Percentiles rank a stretch among this genome's conserved stretches.
Evolutionary conservation across 2,329 filamentous ascomycete species (phyloP).

Genomic region (Penicillium sp.): DNA sequence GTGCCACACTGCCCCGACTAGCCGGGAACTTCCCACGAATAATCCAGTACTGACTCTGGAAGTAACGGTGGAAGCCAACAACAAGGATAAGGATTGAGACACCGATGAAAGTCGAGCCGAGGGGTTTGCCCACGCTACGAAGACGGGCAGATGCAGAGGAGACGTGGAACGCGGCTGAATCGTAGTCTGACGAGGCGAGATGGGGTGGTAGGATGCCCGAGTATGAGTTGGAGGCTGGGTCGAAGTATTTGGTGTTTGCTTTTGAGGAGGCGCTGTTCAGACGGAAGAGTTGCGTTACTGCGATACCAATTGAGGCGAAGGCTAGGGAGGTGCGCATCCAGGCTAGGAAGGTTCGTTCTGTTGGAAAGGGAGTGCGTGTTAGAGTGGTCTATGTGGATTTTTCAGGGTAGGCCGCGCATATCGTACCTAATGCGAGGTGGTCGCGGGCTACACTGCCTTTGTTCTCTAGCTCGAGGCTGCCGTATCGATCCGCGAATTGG

Average conservation of each 20-base stretch:
- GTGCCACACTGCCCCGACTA: slow-evolving; percentile 59
- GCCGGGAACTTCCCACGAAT: slow-evolving; percentile 66
- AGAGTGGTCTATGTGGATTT: not conserved
- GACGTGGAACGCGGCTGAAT: slow-evolving; percentile 18
- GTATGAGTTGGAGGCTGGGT: not conserved
- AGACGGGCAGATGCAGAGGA: slow-evolving; percentile 35
- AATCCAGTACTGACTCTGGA: slow-evolving; percentile 67
- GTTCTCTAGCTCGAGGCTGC: slow-evolving; percentile 63
- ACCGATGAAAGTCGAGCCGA: slow-evolving; percentile 65
- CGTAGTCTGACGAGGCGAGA: slow-evolving; percentile 18
- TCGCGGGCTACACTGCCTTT: slow-evolving; percentile 66
- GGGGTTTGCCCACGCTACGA: slow-evolving; percentile 57
- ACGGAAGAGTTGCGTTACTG: slow-evolving; percentile 65
- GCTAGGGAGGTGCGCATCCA: slow-evolving; percentile 66
- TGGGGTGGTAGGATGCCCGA: slow-evolving; percentile 18
- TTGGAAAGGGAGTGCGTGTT: not conserved
- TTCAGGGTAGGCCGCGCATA: not conserved
- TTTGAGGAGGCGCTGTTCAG: slow-evolving; percentile 55
- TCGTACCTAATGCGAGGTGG: slow-evolving; percentile 61
- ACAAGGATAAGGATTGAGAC: slow-evolving; percentile 61
- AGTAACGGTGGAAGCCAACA: slow-evolving; percentile 65
- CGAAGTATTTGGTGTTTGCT: slow-evolving; percentile 2
- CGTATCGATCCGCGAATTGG: slow-evolving; percentile 57
- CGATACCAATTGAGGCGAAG: slow-evolving; percentile 66
- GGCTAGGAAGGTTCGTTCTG: slow-evolving; percentile 67